Conservation (phyloP, 2,329 filamentous ascomycete genomes). For the Grosmannia serpens region DNA sequence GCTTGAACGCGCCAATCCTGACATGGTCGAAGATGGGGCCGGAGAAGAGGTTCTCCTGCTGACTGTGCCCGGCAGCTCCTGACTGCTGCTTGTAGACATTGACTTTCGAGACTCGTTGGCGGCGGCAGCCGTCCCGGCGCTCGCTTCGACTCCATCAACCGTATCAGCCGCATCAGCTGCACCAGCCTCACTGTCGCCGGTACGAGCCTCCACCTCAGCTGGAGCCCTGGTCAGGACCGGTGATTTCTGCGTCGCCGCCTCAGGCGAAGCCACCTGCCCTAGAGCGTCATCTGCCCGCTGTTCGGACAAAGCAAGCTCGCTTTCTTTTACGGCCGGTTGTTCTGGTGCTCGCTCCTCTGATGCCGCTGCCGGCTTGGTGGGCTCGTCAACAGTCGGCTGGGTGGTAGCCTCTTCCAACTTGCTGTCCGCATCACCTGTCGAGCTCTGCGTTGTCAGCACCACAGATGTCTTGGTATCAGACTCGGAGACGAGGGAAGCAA, state of each 20-base stretch:
- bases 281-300: not conserved
- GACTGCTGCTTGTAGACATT: not conserved
- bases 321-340: not conserved
- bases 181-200: not conserved
- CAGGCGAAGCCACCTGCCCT: not conserved
- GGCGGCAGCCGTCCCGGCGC: not conserved
- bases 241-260: not conserved
- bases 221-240: not conserved
- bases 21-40: not conserved
- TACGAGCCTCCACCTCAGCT: not conserved
- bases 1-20: not conserved
- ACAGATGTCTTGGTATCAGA: not conserved
- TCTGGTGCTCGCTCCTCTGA: not conserved
- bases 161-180: not conserved
- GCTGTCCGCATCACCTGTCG: conserved; percentile 10
- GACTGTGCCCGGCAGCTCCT: not conserved
- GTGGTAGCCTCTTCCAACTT: not conserved
- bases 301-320: not conserved
- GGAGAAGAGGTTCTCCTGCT: not conserved
- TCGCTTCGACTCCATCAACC: not conserved
- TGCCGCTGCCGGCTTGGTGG: not conserved
- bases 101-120: not conserved
- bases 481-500: conserved; percentile 17
- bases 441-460: conserved; percentile 10
- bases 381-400: not conserved